phyloP scores from a whole-genome alignment of 2,329 filamentous ascomycete genomes.

The Monosporascus sp. region DNA sequence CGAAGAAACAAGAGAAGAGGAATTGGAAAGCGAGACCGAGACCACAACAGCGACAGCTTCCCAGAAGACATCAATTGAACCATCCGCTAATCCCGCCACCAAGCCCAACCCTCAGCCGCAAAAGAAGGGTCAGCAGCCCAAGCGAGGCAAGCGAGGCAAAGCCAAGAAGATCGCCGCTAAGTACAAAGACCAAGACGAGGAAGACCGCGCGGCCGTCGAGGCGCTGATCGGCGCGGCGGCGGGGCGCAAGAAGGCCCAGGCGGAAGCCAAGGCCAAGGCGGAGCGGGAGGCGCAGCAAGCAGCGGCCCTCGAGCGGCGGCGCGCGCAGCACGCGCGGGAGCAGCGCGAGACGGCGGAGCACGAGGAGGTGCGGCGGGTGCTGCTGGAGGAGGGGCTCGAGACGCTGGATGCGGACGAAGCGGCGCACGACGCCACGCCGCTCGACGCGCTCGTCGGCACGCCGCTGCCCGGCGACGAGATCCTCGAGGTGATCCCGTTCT shows the following conservation, averaged over 20 bases:
- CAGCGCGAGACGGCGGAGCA: conserved; percentile 72
- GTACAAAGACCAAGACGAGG: conserved; percentile 91
- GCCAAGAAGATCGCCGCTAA: conserved; percentile 83
- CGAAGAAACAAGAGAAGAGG: conserved; percentile 19
- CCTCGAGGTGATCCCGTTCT: conserved; percentile 59
- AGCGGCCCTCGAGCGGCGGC: conserved; percentile 67
- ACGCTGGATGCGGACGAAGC: conserved; percentile 55
- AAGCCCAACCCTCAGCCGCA: conserved; percentile 20
- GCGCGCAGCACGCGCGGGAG: conserved; percentile 72
- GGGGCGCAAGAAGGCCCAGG: conserved; percentile 62
- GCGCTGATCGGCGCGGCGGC: conserved; percentile 74
- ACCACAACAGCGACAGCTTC: conserved; percentile 16
- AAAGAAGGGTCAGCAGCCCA: conserved; percentile 44
- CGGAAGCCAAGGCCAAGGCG: conserved; percentile 62
- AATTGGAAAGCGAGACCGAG: conserved; percentile 30
- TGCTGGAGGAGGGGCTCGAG: conserved; percentile 55
- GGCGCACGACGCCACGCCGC: conserved; percentile 44
- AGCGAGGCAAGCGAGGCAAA: conserved; percentile 75
- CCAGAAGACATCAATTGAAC: conserved; percentile 23
- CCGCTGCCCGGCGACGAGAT: conserved; percentile 80
- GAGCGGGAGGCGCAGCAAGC: conserved; percentile 67
- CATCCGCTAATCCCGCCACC: conserved; percentile 24
- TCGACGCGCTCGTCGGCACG: conserved; percentile 71
- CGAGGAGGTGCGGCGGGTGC: conserved; percentile 61
- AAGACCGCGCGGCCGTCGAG: conserved; percentile 80